These are phyloP conservation scores for Lentinula sp. DNA, from an alignment of 768 basidiomycete genomes.

Conservation along the genomic window DNA sequence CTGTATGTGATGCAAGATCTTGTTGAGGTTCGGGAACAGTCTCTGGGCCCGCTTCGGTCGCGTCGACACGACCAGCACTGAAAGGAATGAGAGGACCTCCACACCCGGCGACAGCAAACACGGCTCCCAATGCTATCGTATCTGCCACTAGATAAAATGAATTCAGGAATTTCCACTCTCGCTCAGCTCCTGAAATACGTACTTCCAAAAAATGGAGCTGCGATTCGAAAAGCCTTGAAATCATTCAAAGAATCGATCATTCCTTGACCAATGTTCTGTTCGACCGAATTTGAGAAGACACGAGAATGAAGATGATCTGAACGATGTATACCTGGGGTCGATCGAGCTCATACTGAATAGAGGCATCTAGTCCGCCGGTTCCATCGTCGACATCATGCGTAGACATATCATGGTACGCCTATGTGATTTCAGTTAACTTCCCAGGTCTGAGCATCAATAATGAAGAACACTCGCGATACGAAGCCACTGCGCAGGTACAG, in stretches of 20 bases:
- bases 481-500: slow-evolving; percentile 12
- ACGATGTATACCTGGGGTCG: slow-evolving; percentile 7
- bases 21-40: slow-evolving; percentile 5
- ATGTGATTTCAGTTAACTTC: background rate
- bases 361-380: slow-evolving; percentile 18
- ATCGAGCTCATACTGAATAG: slow-evolving; percentile 14
- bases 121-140: slow-evolving; percentile 12
- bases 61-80: slow-evolving; percentile 15
- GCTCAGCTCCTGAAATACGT: background rate
- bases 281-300: background rate
- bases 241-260: slow-evolving; percentile 38
- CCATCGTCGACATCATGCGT: slow-evolving; percentile 13
- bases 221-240: slow-evolving; percentile 24
- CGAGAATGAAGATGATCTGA: background rate
- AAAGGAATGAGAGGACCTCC: slow-evolving; percentile 16
- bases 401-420: slow-evolving; percentile 14
- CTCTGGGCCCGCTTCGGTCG: slow-evolving; percentile 12
- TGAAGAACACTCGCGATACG: slow-evolving; percentile 8
- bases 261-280: slow-evolving; percentile 41
- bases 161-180: background rate
- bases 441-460: too few relatives aligned
- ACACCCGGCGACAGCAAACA: slow-evolving; percentile 8
- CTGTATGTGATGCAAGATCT: background rate
- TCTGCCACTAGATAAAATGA: slow-evolving; percentile 12
- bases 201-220: slow-evolving; percentile 9